phyloP scores from a whole-genome alignment of 768 basidiomycete genomes.

The Lactarius hatsudake region DNA sequence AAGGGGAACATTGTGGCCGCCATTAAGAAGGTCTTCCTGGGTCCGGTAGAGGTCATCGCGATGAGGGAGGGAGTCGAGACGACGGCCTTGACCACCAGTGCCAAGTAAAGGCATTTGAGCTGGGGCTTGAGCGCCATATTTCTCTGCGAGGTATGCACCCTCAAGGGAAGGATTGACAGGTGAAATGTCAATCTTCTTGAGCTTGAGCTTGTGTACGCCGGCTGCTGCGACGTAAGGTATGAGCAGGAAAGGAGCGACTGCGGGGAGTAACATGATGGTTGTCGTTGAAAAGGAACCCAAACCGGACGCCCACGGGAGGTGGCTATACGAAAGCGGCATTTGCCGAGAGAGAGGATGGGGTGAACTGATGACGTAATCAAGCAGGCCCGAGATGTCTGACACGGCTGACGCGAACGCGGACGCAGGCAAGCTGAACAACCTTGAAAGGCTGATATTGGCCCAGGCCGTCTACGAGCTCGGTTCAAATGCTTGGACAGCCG shows the following conservation, averaged over 20 bases:
- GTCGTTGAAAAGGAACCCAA: constrained; percentile 28
- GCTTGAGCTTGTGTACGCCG: constrained; percentile 80
- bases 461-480: constrained; percentile 88
- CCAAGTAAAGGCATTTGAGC: constrained; percentile 64
- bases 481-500: constrained; percentile 59
- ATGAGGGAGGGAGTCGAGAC: constrained; percentile 44
- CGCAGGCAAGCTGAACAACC: constrained; percentile 31
- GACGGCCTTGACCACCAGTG: constrained; percentile 69
- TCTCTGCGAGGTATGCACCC: constrained; percentile 86
- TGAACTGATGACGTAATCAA: constrained; percentile 12
- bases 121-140: constrained; percentile 70
- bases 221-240: constrained; percentile 49
- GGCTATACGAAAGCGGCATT: not conserved
- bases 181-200: constrained; percentile 76
- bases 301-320: not conserved
- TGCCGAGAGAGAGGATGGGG: constrained; percentile 2
- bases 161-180: constrained; percentile 63
- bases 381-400: not conserved
- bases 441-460: constrained; percentile 78
- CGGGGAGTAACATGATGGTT: constrained; percentile 44
- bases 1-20: constrained; percentile 85
- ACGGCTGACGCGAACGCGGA: not conserved
- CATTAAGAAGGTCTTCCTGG: constrained; percentile 64
- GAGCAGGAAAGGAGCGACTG: constrained; percentile 41
- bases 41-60: constrained; percentile 71